These are phyloP conservation scores for Starmerella tilneyi DNA, from an alignment of 805 yeast genomes.

Conservation along the genomic window DNA sequence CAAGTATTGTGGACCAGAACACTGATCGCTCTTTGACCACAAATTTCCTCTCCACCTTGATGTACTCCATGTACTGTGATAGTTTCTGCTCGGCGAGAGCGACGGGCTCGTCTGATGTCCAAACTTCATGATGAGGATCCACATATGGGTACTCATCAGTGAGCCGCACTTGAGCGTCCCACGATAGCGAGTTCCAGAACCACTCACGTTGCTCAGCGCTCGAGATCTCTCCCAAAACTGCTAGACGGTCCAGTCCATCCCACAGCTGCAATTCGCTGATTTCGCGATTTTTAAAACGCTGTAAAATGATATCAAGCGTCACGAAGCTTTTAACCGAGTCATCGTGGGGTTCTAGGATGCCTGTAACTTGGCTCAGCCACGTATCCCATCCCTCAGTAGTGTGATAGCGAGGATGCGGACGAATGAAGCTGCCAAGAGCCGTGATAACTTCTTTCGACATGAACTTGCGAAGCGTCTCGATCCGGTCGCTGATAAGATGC, in stretches of 20 bases:
- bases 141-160: not conserved
- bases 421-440: not conserved
- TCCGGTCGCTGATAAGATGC: not conserved
- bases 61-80: not conserved
- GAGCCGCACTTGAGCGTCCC: not conserved
- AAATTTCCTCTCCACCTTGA: not conserved
- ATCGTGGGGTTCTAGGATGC: not conserved
- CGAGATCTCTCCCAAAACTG: not conserved
- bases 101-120: not conserved
- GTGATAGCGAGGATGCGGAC: constrained; percentile 1
- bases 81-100: not conserved
- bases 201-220: not conserved
- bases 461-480: constrained; percentile 1
- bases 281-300: not conserved
- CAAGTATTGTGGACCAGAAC: no score
- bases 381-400: not conserved
- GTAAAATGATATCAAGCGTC: not conserved
- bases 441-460: not conserved
- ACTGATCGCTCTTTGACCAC: not conserved
- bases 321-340: not conserved
- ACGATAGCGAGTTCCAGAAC: not conserved
- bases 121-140: not conserved
- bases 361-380: not conserved
- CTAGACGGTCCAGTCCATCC: not conserved
- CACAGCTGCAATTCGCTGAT: not conserved